These are phyloP conservation scores for Plasmodium yoelii DNA, from an alignment of 169 alveolate genomes.

Conservation along the genomic window DNA sequence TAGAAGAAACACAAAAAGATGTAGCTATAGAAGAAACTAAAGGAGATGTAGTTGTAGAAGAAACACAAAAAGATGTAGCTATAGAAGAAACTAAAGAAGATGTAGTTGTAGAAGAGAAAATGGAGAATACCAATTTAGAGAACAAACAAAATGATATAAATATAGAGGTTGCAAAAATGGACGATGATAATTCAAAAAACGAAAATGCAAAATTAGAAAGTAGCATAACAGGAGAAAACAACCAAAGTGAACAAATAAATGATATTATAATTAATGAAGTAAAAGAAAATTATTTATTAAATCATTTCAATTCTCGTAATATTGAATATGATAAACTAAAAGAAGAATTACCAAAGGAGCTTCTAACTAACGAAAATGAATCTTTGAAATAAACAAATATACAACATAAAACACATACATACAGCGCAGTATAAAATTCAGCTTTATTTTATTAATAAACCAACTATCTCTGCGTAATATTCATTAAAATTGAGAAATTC, in stretches of 20 bases:
- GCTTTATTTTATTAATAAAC: neutral
- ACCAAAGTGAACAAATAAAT: neutral
- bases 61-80: neutral
- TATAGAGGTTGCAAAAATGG: neutral
- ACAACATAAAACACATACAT: too few relatives aligned
- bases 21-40: neutral
- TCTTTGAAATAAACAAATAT: constrained; percentile 20
- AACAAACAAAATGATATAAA: neutral
- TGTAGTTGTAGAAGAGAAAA: neutral
- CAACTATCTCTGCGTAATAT: neutral
- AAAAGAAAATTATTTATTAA: constrained; percentile 46
- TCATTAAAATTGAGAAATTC: neutral
- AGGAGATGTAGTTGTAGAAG: neutral
- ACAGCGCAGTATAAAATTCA: too few relatives aligned
- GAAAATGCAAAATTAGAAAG: neutral
- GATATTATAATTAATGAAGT: constrained; percentile 11
- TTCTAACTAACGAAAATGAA: constrained; percentile 30
- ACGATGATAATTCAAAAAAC: neutral
- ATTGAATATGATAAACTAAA: constrained; percentile 64
- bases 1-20: neutral
- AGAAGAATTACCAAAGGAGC: constrained; percentile 62
- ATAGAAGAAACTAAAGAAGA: constrained; percentile 3
- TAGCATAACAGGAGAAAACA: neutral
- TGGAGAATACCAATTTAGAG: too few relatives aligned
- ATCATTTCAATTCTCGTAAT: constrained; percentile 65